These are phyloP conservation scores for Tylopilus plumbeoviolaceoides DNA, from an alignment of 768 basidiomycete species.

Conservation along the genomic window DNA sequence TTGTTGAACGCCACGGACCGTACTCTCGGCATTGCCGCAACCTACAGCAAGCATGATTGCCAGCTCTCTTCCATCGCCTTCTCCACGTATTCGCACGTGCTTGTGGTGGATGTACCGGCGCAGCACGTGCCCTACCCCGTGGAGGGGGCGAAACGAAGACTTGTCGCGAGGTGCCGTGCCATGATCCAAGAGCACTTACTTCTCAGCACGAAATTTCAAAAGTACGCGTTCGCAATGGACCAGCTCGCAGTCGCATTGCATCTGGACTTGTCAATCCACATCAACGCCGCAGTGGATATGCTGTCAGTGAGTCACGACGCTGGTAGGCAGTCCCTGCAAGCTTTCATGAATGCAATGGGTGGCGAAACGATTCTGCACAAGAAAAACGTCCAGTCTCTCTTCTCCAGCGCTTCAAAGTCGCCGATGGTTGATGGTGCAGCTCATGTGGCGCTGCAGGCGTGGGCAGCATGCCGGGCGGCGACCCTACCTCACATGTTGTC, in stretches of 20 bases:
- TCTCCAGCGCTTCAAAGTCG: constrained; percentile 18
- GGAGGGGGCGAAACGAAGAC: not conserved
- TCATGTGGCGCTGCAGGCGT: constrained; percentile 10
- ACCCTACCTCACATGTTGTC: no score
- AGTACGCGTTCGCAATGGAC: constrained; percentile 47
- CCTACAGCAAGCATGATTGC: no score
- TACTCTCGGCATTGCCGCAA: no score
- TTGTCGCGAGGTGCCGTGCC: constrained; percentile 8
- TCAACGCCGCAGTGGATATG: constrained; percentile 39
- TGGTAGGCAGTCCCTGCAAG: constrained; percentile 32
- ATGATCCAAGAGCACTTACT: constrained; percentile 34
- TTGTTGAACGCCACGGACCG: no score
- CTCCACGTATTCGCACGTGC: no score
- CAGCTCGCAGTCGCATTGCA: constrained; percentile 37
- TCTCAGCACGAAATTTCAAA: constrained; percentile 24
- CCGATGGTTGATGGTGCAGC: constrained; percentile 10
- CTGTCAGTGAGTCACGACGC: constrained; percentile 29
- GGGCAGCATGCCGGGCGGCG: constrained; percentile 5
- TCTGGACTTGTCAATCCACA: constrained; percentile 34
- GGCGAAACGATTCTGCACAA: constrained; percentile 30
- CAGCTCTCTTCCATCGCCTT: no score
- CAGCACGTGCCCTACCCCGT: constrained; percentile 6
- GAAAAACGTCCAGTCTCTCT: constrained; percentile 26
- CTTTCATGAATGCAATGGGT: constrained; percentile 37
- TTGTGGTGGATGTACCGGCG: constrained; percentile 10